Evolutionary conservation across 257 asterid species (phyloP).

Genomic region (Sherardia arvensis): DNA sequence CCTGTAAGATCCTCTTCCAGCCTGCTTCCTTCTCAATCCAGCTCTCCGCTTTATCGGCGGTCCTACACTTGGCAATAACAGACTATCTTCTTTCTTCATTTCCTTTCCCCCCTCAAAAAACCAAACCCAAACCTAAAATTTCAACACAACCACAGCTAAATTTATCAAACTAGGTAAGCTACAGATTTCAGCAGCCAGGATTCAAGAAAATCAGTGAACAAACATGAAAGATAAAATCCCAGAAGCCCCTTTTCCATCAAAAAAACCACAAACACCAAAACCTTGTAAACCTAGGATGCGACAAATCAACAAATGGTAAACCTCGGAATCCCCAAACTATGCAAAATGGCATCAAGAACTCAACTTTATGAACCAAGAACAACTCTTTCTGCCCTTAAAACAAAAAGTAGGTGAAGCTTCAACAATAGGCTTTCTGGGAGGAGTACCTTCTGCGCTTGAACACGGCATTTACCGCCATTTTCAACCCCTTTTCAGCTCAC

Average conservation of each 20-base stretch:
- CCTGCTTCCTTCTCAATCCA: slow-evolving; percentile 92
- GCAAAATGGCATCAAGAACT: slow-evolving; percentile 40
- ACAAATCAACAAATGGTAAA: neutral
- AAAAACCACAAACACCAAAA: neutral
- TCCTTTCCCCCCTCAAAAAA: slow-evolving; percentile 25
- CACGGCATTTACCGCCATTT: slow-evolving; percentile 42
- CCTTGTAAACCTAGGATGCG: slow-evolving; percentile 1
- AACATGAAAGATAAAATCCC: slow-evolving; percentile 13
- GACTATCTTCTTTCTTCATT: slow-evolving; percentile 71
- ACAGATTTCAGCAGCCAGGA: slow-evolving; percentile 18
- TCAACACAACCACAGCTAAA: slow-evolving; percentile 15
- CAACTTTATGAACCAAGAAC: slow-evolving; percentile 5
- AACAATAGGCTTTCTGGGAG: slow-evolving; percentile 54
- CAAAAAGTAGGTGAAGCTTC: slow-evolving; percentile 8
- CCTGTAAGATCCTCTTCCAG: slow-evolving; percentile 99
- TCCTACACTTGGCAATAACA: slow-evolving; percentile 86
- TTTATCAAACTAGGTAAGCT: slow-evolving; percentile 18
- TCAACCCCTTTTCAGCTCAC: neutral
- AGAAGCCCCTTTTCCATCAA: slow-evolving; percentile 22
- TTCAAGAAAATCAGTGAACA: slow-evolving; percentile 10
- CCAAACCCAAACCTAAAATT: slow-evolving; percentile 22
- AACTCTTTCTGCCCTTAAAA: slow-evolving; percentile 3
- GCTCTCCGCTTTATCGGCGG: slow-evolving; percentile 91
- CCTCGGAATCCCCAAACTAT: slow-evolving; percentile 13
- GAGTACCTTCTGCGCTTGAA: slow-evolving; percentile 57